These are phyloP conservation scores for Annulohypoxylon truncatum DNA, from an alignment of 2,329 filamentous ascomycete genomes.

Conservation along the genomic window DNA sequence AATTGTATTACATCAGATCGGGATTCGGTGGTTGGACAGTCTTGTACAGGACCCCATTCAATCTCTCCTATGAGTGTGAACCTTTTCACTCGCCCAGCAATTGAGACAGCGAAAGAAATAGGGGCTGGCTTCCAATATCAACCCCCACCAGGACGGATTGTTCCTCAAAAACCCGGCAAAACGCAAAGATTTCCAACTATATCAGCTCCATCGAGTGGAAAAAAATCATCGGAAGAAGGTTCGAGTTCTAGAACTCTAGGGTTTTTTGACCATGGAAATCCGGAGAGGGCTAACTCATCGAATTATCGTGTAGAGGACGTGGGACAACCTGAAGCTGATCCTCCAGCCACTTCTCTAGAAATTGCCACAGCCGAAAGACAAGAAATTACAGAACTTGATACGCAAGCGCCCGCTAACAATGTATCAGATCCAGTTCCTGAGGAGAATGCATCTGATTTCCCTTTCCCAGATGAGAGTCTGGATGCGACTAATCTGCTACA, in stretches of 20 bases:
- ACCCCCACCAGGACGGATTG: conserved; percentile 26
- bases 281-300: neutral
- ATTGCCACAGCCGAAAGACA: neutral
- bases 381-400: neutral
- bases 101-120: conserved; percentile 39
- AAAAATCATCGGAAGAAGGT: neutral
- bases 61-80: neutral
- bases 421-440: neutral
- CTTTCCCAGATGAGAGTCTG: conserved; percentile 20
- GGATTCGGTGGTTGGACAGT: neutral
- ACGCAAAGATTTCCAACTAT: neutral
- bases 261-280: neutral
- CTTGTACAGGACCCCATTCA: neutral
- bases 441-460: neutral
- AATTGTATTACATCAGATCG: neutral
- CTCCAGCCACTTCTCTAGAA: neutral
- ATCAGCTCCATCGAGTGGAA: neutral
- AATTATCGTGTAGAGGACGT: neutral
- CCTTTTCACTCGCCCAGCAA: conserved; percentile 35
- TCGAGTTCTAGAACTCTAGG: neutral
- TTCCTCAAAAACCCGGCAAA: neutral
- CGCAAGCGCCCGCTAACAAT: neutral
- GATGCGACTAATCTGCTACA: neutral
- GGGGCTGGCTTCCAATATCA: conserved; percentile 40
- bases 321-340: neutral